A percentile compares a stretch with the other conserved stretches of the same genome.
These are phyloP conservation scores for Kurtzmaniella natalensis DNA, from an alignment of 1,139 yeast species.

Conservation along the genomic window DNA sequence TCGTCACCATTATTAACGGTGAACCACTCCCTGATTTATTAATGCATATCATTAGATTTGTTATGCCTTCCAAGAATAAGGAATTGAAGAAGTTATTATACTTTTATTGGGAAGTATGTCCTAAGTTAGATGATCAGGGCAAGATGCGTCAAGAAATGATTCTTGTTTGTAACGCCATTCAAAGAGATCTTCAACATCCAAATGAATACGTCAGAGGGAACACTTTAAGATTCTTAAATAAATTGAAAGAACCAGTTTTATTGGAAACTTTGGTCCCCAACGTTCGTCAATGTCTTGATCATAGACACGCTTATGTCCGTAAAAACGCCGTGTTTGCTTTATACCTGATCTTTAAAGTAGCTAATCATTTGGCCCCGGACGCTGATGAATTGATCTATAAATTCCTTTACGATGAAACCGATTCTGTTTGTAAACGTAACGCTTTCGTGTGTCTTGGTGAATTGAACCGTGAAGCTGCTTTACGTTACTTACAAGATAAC, in stretches of 20 bases:
- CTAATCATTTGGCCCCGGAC: conserved; percentile 88
- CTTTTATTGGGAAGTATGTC: conserved; percentile 98
- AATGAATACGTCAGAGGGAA: conserved; percentile 96
- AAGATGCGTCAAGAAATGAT: conserved; percentile 98
- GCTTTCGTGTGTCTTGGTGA: conserved; percentile 87
- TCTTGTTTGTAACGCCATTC: conserved; percentile 95
- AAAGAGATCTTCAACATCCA: conserved; percentile 96
- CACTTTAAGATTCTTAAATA: conserved; percentile 85
- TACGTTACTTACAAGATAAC: conserved; percentile 74
- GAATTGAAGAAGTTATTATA: conserved; percentile 88
- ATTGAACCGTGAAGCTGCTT: conserved; percentile 80
- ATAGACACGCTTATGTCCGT: conserved; percentile 96
- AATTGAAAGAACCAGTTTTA: conserved; percentile 87
- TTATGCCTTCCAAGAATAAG: conserved; percentile 93
- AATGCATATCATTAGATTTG: conserved; percentile 95
- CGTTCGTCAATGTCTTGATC: conserved; percentile 85
- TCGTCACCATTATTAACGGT: conserved; percentile 86
- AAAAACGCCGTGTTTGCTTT: conserved; percentile 95
- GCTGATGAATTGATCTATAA: conserved; percentile 79
- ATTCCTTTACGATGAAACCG: conserved; percentile 78
- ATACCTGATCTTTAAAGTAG: conserved; percentile 73
- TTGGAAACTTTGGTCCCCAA: conserved; percentile 95
- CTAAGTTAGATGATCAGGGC: conserved; percentile 83
- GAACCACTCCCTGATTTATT: conserved; percentile 91
- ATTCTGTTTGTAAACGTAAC: conserved; percentile 92